Evolutionary conservation across 768 basidiomycete genomes (phyloP), one percentile per base, ranked within the genome.

Genomic region (Gautieria morchelliformis): DNA sequence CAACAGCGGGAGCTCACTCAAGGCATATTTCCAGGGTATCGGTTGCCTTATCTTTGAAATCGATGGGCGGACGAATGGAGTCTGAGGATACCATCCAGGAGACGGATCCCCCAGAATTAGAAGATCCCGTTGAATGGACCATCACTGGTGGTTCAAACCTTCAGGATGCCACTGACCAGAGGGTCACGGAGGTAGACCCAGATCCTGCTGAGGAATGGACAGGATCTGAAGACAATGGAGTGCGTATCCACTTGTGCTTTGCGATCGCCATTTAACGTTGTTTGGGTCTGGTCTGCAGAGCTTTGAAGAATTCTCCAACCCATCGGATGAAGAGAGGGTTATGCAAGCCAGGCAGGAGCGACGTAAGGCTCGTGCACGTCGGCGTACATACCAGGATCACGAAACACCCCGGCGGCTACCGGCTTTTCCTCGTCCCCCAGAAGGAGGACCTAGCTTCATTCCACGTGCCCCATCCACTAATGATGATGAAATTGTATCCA

Each of bases 301-400:
- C 63, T 84, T 89, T 50, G 89, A 88, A 27, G 89, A 93, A 71
- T 93, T 81, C 80, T 93, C 90, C 22, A 93, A 93, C 64, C 90
- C 90, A 17, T 93, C 90, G 24, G 90, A 93, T 65, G 90, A 93
- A 69, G 90, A 93, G 65, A 79, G 85, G 30, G 89, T 85, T 4
- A 80, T 89, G 20, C 83, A 83, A 60, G 70, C 77, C 32, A 81
- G 87, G 32, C 69, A 80, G 46, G 80, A 85, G 44, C 81, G 84
- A 46, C 82, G 86, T 40, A 68, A 80, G 57, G 79, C 79, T 37
- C 80, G 81, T 19, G 64, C 61, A 33, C 70, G 71, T 62, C 69
- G 65, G 60, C 48, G 46, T 19, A 12, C 30, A 17, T 68, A 66
- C 11, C 77, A 73, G 17, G 78, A 79, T 56, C 66, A 75, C 1